Percentiles rank a stretch among this genome's conserved stretches.
phyloP scores from a whole-genome alignment of 208 protist species.

The Wallacemonas rigidus region DNA sequence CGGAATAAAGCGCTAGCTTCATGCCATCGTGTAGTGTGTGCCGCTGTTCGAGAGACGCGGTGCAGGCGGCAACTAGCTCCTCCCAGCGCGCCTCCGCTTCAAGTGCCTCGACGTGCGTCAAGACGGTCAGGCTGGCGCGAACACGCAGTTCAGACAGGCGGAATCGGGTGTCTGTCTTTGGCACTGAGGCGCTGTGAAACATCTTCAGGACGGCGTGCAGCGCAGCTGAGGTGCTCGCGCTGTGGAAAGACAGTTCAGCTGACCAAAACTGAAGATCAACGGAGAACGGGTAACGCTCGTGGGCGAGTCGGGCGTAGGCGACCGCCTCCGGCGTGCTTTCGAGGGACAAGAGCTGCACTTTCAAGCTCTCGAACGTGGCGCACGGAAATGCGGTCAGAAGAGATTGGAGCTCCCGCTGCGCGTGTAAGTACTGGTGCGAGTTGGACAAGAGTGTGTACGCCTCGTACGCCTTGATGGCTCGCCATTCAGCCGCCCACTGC shows the following conservation, averaged over 20 bases:
- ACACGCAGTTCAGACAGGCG: slow-evolving; percentile 31
- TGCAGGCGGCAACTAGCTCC: slow-evolving; percentile 29
- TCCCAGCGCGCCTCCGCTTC: slow-evolving; percentile 8
- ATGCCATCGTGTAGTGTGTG: slow-evolving; percentile 33
- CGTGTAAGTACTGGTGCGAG: slow-evolving; percentile 42
- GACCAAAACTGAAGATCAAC: slow-evolving; percentile 44
- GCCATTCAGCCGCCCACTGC: slow-evolving; percentile 35
- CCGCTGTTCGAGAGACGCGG: slow-evolving; percentile 17
- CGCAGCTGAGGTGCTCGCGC: slow-evolving; percentile 26
- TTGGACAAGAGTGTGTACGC: slow-evolving; percentile 42
- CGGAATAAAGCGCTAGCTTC: slow-evolving; percentile 23
- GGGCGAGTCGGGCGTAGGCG: slow-evolving; percentile 23
- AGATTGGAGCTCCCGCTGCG: slow-evolving; percentile 43
- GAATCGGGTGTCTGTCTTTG: slow-evolving; percentile 40
- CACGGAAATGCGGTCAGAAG: slow-evolving; percentile 47
- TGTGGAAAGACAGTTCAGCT: slow-evolving; percentile 54
- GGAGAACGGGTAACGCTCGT: slow-evolving; percentile 35
- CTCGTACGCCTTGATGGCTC: slow-evolving; percentile 41
- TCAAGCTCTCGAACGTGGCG: slow-evolving; percentile 49
- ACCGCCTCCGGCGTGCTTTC: slow-evolving; percentile 30
- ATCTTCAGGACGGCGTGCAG: slow-evolving; percentile 33
- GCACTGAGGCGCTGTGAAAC: slow-evolving; percentile 24
- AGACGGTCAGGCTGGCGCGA: slow-evolving; percentile 25
- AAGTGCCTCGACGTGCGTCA: slow-evolving; percentile 23
- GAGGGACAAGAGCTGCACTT: slow-evolving; percentile 49